Conservation (phyloP, 768 basidiomycete genomes). For the Baorangia bicolor region DNA sequence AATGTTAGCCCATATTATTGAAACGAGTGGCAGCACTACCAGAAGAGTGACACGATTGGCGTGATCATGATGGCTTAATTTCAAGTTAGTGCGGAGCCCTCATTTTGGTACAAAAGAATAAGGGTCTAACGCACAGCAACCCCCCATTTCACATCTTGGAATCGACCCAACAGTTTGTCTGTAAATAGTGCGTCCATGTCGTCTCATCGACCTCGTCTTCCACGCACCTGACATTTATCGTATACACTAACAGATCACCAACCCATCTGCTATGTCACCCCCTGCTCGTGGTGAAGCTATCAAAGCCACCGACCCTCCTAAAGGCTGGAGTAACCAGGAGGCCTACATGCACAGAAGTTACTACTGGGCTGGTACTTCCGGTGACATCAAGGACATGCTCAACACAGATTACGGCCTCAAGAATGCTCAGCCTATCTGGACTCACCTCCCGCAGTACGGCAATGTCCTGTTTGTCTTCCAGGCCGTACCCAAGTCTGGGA, state of each 20-base stretch:
- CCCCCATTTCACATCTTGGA: not conserved
- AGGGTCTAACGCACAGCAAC: not conserved
- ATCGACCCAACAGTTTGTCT: not conserved
- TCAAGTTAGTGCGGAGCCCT: too few species aligned
- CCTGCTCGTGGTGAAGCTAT: not conserved
- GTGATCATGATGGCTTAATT: too few species aligned
- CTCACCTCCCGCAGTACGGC: not conserved
- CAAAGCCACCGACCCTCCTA: not conserved
- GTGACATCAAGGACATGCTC: not conserved
- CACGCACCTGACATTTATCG: too few species aligned
- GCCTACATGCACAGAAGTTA: not conserved
- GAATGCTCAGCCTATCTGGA: not conserved
- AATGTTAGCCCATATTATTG: too few species aligned
- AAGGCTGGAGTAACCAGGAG: not conserved
- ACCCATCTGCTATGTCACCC: not conserved
- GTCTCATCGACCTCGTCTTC: not conserved
- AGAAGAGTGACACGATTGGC: too few species aligned
- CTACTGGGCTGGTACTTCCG: not conserved
- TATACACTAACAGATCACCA: not conserved
- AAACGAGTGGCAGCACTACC: too few species aligned
- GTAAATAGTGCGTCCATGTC: not conserved
- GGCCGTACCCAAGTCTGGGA: not conserved
- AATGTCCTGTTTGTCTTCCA: conserved; percentile 1
- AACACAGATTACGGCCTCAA: not conserved
- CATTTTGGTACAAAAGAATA: not conserved